These are phyloP conservation scores for Stephanodiscus minutulus DNA, from an alignment of 108 stramenopile species.

Conservation along the genomic window DNA sequence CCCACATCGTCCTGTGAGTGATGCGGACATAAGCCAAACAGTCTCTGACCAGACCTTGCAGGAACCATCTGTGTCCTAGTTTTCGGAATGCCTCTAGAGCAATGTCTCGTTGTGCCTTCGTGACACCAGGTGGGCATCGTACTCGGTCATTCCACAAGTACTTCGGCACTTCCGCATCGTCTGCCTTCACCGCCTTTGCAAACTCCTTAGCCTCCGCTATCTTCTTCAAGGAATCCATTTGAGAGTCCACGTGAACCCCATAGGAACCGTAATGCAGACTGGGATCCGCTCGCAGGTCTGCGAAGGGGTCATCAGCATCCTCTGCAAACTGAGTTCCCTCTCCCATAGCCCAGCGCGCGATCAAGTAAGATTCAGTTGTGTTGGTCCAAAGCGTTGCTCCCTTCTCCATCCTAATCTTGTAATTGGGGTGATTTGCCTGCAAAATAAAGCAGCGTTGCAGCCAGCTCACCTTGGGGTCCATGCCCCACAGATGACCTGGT, in stretches of 20 bases:
- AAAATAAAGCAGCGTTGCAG: too few species aligned
- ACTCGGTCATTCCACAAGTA: conserved; percentile 16
- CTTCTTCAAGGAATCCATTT: neutral
- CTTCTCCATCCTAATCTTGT: too few species aligned
- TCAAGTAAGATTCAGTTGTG: too few species aligned
- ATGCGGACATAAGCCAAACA: neutral
- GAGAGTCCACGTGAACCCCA: neutral
- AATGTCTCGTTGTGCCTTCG: neutral
- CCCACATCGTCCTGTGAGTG: neutral
- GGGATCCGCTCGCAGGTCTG: neutral
- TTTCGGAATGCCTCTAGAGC: conserved; percentile 3
- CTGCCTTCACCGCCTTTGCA: conserved; percentile 21
- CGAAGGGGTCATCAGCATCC: neutral
- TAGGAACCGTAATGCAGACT: neutral
- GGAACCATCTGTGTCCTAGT: neutral
- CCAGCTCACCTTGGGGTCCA: too few species aligned
- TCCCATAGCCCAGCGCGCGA: too few species aligned
- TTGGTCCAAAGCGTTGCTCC: too few species aligned
- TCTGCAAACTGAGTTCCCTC: neutral
- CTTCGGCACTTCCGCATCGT: conserved; percentile 17
- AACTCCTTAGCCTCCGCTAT: neutral
- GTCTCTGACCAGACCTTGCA: neutral
- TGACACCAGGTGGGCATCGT: too few species aligned
- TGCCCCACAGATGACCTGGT: too few species aligned
- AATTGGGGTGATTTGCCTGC: too few species aligned